Conservation (phyloP, 148 eudicot species). For the Chenopodium album region DNA sequence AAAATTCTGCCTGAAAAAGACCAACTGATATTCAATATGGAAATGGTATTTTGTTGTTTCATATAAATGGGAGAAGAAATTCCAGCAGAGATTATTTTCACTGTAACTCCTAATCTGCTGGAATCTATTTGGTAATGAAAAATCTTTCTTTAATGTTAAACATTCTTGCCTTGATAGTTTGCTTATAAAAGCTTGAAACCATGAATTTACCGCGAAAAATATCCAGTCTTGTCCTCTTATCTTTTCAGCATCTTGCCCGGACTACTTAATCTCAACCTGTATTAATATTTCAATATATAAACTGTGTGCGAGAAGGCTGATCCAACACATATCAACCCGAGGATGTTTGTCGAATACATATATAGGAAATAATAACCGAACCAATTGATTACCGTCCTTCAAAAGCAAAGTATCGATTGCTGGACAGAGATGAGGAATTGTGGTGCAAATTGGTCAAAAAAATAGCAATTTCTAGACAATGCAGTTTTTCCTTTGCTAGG, state of each 20-base stretch:
- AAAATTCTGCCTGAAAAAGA: constrained; percentile 11
- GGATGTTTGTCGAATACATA: too few species aligned
- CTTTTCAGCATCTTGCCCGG: too few species aligned
- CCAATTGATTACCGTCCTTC: too few species aligned
- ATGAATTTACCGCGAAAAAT: not conserved
- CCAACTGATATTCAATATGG: constrained; percentile 8
- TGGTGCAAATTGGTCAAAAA: not conserved
- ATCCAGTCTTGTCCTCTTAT: too few species aligned
- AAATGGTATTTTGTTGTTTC: constrained; percentile 20
- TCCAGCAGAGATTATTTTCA: constrained; percentile 19
- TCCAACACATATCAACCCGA: too few species aligned
- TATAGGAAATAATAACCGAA: too few species aligned
- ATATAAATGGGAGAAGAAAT: not conserved
- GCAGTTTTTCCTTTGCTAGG: not conserved
- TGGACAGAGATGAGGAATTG: too few species aligned
- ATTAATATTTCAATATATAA: too few species aligned
- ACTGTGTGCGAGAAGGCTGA: too few species aligned
- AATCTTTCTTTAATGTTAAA: not conserved
- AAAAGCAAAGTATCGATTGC: too few species aligned
- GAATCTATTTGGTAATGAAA: constrained; percentile 17
- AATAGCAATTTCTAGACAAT: not conserved
- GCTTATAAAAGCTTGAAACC: not conserved
- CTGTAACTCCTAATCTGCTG: constrained; percentile 22
- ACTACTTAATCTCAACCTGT: too few species aligned
- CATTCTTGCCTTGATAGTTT: not conserved